Percentiles rank a stretch among this genome's conserved stretches.
Evolutionary conservation across 805 yeast species (phyloP).

Genomic region (Clavispora asparagi): DNA sequence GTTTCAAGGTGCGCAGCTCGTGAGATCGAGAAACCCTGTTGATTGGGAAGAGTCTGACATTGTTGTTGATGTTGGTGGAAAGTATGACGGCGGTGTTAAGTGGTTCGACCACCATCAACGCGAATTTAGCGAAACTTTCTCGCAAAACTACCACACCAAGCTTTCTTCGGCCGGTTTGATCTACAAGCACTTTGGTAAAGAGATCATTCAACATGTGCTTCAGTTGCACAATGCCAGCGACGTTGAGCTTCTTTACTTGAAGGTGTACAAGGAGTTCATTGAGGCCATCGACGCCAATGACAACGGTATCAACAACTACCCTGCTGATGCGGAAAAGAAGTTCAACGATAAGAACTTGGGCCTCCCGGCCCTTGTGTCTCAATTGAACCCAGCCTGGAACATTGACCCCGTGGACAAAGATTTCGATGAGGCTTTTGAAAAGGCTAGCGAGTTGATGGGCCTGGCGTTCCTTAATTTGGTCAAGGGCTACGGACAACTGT

Average conservation of each 20-base stretch:
- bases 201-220: constrained; percentile 53
- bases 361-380: constrained; percentile 71
- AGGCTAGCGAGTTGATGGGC: constrained; percentile 83
- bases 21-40: constrained; percentile 78
- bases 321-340: constrained; percentile 49
- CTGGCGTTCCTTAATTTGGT: constrained; percentile 64
- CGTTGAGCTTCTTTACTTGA: constrained; percentile 61
- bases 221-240: constrained; percentile 31
- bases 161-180: constrained; percentile 91
- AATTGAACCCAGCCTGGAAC: constrained; percentile 84
- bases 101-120: constrained; percentile 96
- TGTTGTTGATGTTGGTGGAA: constrained; percentile 92
- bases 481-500: constrained; percentile 69
- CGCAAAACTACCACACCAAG: constrained; percentile 60
- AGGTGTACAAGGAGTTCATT: constrained; percentile 79
- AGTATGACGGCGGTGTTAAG: constrained; percentile 72
- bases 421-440: constrained; percentile 59
- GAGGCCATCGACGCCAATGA: constrained; percentile 96
- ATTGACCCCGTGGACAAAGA: constrained; percentile 59
- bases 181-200: constrained; percentile 79
- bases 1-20: constrained; percentile 59
- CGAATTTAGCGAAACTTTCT: constrained; percentile 76
- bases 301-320: constrained; percentile 78
- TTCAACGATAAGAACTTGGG: constrained; percentile 72
- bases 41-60: constrained; percentile 86